phyloP scores from a whole-genome alignment of 345 rosid genomes.

The Gossypium australe region DNA sequence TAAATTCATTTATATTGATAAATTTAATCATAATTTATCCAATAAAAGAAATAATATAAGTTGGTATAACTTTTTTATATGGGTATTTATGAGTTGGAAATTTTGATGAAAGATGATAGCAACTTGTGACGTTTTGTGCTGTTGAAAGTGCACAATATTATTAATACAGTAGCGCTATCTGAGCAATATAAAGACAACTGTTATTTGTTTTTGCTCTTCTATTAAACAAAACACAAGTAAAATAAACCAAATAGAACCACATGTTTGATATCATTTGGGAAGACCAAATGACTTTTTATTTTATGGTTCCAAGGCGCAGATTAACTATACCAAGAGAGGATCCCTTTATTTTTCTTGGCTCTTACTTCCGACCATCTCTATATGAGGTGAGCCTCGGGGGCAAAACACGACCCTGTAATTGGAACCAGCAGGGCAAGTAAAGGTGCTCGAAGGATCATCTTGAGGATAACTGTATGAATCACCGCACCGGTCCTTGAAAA shows the following conservation, averaged over 20 bases:
- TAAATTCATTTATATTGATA: too few species aligned
- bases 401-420: slow-evolving; percentile 44
- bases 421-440: slow-evolving; percentile 33
- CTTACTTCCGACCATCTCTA: slow-evolving; percentile 7
- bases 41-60: too few species aligned
- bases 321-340: background rate
- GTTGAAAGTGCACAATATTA: background rate
- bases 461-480: slow-evolving; percentile 38
- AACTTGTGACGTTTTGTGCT: background rate
- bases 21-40: too few species aligned
- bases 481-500: slow-evolving; percentile 32
- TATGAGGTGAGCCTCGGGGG: slow-evolving; percentile 17
- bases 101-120: background rate
- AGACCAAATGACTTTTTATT: background rate
- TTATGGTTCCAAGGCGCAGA: background rate
- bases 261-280: background rate
- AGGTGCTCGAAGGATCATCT: slow-evolving; percentile 38
- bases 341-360: background rate
- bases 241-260: background rate
- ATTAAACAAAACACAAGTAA: background rate
- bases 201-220: background rate
- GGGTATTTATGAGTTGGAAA: background rate
- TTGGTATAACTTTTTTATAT: too few species aligned
- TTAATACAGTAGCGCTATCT: background rate
- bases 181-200: background rate